These are phyloP conservation scores for Syzygium oleosum DNA, from an alignment of 345 rosid species.

Conservation along the genomic window DNA sequence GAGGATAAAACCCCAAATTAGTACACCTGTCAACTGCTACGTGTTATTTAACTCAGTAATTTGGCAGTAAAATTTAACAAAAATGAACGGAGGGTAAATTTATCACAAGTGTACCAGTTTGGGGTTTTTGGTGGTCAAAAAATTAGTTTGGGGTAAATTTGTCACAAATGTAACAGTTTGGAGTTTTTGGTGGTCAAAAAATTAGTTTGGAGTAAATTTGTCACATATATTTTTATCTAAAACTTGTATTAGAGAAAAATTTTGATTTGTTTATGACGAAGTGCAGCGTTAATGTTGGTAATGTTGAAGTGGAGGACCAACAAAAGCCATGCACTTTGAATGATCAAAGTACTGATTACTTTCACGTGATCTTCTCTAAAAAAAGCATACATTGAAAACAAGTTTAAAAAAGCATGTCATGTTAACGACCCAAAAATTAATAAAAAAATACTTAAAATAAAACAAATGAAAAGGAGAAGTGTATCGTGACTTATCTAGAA, in stretches of 20 bases:
- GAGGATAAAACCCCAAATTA: no score
- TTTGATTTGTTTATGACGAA: neutral
- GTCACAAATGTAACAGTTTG: no score
- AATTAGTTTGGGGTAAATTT: no score
- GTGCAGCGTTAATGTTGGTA: neutral
- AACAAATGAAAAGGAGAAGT: neutral
- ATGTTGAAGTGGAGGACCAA: neutral
- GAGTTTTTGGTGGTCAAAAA: no score
- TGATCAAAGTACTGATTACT: neutral
- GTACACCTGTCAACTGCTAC: no score
- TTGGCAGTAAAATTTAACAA: no score
- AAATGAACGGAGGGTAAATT: no score
- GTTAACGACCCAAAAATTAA: neutral
- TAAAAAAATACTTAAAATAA: neutral
- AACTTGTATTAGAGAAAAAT: neutral
- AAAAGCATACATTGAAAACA: neutral
- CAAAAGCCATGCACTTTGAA: neutral
- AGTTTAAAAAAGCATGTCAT: neutral
- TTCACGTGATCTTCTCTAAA: neutral
- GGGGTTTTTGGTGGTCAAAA: no score
- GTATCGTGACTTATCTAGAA: neutral
- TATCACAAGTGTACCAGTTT: no score
- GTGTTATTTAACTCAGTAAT: no score
- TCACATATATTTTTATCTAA: neutral
- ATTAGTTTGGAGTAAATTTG: no score